These are phyloP conservation scores for Pachysolen tannophilus DNA, from an alignment of 805 yeast species.

Conservation along the genomic window DNA sequence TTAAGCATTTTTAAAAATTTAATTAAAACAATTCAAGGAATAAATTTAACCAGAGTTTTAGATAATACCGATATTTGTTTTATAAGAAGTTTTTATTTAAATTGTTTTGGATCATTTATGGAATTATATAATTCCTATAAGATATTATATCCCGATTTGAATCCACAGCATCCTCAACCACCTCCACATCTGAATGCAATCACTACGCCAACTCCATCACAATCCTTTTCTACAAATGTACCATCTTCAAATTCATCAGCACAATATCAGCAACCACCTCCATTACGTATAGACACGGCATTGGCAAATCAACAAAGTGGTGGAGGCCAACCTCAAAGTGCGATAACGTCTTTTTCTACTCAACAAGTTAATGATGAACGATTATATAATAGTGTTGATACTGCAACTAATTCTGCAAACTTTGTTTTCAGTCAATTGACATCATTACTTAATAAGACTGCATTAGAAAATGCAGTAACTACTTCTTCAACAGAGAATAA, in stretches of 20 bases:
- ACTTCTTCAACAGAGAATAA: slow-evolving; percentile 13
- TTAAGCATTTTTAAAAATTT: slow-evolving; percentile 44
- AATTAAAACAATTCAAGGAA: slow-evolving; percentile 37
- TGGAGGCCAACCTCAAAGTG: slow-evolving; percentile 5
- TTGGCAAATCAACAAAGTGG: slow-evolving; percentile 1
- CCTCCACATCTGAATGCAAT: no score
- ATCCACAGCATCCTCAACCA: slow-evolving; percentile 1
- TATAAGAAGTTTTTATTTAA: slow-evolving; percentile 53
- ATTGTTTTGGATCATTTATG: slow-evolving; percentile 52
- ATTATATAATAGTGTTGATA: slow-evolving; percentile 53
- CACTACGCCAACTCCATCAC: no score
- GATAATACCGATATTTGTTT: slow-evolving; percentile 55
- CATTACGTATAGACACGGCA: slow-evolving; percentile 9
- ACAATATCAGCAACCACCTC: slow-evolving; percentile 8
- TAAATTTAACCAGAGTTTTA: slow-evolving; percentile 41
- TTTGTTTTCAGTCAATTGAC: slow-evolving; percentile 72
- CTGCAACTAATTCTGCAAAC: slow-evolving; percentile 62
- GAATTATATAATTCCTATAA: slow-evolving; percentile 64
- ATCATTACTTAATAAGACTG: slow-evolving; percentile 57
- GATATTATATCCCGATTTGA: slow-evolving; percentile 24
- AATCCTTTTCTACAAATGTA: not conserved
- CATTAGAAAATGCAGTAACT: slow-evolving; percentile 43
- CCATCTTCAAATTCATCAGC: no score
- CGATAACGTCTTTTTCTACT: no score
- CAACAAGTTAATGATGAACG: slow-evolving; percentile 43